Base-by-base conservation (phyloP, 2,329 filamentous ascomycete species). In the Coniella vitis region DNA sequence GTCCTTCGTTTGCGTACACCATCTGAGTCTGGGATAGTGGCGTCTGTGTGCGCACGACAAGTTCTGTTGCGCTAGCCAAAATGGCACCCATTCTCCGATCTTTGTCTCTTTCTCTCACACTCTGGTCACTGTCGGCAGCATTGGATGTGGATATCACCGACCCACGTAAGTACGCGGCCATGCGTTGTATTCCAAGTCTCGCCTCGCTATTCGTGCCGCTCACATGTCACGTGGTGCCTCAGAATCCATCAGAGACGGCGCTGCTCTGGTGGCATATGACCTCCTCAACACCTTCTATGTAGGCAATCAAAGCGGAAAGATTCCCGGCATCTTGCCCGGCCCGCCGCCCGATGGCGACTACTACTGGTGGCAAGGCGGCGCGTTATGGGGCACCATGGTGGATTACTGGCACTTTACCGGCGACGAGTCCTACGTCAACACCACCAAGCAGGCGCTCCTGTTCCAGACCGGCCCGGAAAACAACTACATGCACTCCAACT, bases 371-470 rank as follows among this genome's bases (percentile, higher is more conserved):
- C 71, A 76, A 55, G 68, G 69, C 3, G 65, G 69, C 9, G 64
- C 67, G n/a, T 56, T 78, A 56, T 75, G 76, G 58, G 67, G 71
- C 42, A 67, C 68, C 2, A 54, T 76, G 42, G 65, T 78, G 10
- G 70, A 75, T 55, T 76, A 76, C 56, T 75, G 70, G 69, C 69
- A 72, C 51, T 72, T 69, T 51, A 75, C 72, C 1, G 72, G 70
- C 4, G 72, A 76, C 54, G 53, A 56, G 2, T 66, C 65, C 31
- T 75, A 74, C 59, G 73, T 74, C 41, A 56, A 63, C 14, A 61
- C 69, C 17, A 61, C 67, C 4, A 69, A 62, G 20, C 54, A 68
- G 51, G 71, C 65, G 2, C 54, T 77, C 50, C 56, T 70, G 3
- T 68, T 65, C 54, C 74, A 76, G 56, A 64, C 66, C n/a, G 73